Conservation (phyloP, 2,329 filamentous ascomycete genomes). For the Cladophialophora exuberans region DNA sequence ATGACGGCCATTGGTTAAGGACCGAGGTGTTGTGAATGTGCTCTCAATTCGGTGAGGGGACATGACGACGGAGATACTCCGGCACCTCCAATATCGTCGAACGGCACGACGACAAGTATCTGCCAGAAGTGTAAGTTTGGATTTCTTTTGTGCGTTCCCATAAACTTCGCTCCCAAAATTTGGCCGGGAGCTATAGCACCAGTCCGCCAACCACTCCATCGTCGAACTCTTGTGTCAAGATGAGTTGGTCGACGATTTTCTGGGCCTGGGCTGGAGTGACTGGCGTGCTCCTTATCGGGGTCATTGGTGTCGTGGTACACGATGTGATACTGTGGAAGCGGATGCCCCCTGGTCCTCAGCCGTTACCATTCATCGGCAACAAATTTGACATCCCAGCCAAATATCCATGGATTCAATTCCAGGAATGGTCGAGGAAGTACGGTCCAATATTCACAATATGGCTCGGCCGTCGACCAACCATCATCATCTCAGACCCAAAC, state of each 20-base stretch:
- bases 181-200: too few species aligned
- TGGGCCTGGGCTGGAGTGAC: conserved; percentile 22
- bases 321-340: conserved; percentile 29
- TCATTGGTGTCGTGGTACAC: conserved; percentile 26
- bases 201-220: background rate
- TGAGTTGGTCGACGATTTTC: conserved; percentile 24
- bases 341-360: conserved; percentile 36
- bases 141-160: background rate
- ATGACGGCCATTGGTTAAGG: background rate
- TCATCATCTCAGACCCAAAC: conserved; percentile 42
- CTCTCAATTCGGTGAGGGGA: background rate
- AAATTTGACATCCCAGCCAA: conserved; percentile 37
- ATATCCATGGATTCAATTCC: conserved; percentile 37
- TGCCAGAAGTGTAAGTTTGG: background rate
- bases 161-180: too few species aligned
- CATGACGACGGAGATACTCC: conserved; percentile 1
- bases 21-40: background rate
- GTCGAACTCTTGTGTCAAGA: background rate
- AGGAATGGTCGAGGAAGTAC: conserved; percentile 41
- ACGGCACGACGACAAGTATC: too few species aligned
- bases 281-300: conserved; percentile 11
- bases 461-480: conserved; percentile 33
- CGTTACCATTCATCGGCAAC: conserved; percentile 39
- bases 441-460: conserved; percentile 39
- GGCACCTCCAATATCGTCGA: background rate